Evolutionary conservation across 495 filamentous ascomycete species (phyloP).

Genomic region (Tricharina praecox): DNA sequence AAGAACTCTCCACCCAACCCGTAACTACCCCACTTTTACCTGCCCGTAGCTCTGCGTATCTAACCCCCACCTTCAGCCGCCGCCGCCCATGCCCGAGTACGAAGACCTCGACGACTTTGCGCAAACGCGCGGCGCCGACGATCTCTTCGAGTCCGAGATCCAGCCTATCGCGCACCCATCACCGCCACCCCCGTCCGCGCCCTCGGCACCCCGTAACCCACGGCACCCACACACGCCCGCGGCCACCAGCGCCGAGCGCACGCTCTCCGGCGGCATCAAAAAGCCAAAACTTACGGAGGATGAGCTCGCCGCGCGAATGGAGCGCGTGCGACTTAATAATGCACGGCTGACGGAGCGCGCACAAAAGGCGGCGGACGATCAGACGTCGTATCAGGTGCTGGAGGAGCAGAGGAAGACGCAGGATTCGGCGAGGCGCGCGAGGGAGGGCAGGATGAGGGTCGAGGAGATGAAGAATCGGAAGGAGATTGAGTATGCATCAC

Average conservation of each 20-base stretch:
- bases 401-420: slow-evolving; percentile 35
- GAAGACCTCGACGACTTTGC: slow-evolving; percentile 25
- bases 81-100: no score
- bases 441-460: slow-evolving; percentile 31
- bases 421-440: slow-evolving; percentile 34
- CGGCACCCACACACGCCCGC: background rate
- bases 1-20: no score
- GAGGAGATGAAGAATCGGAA: slow-evolving; percentile 33
- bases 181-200: slow-evolving; percentile 17
- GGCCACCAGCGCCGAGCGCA: background rate
- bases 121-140: slow-evolving; percentile 22
- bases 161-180: slow-evolving; percentile 13
- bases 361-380: slow-evolving; percentile 35
- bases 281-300: slow-evolving; percentile 36
- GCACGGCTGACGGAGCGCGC: slow-evolving; percentile 33
- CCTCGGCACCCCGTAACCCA: background rate
- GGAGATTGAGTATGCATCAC: slow-evolving; percentile 32
- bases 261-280: slow-evolving; percentile 1
- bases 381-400: slow-evolving; percentile 32
- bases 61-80: no score
- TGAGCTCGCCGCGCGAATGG: slow-evolving; percentile 37
- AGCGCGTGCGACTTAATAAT: slow-evolving; percentile 33
- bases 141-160: slow-evolving; percentile 22
- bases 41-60: no score
- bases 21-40: no score